Evolutionary conservation across 495 filamentous ascomycete species (phyloP), one percentile per base, ranked within the genome.

Genomic region (Penicillium subrubescens): DNA sequence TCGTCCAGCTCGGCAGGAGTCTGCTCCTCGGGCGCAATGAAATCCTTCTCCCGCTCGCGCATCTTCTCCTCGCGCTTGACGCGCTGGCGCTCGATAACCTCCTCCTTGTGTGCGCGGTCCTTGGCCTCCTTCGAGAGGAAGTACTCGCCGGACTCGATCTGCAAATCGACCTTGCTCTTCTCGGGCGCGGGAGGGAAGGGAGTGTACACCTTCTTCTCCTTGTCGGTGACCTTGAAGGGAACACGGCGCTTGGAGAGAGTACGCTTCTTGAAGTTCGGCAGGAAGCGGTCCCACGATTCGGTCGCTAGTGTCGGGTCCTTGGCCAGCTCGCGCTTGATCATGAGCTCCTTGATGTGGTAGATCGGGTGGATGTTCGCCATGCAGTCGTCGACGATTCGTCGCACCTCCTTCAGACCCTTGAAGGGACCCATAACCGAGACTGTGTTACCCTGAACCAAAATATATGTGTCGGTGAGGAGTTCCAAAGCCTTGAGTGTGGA

Each of bases 311-410:
- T 90, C 2, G 94, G 94, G 72, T 98, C 94, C 77, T 97, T 97
- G 54, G 90, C 91, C n/a, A 99, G 83, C 78, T 99, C 96, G 31
- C 94, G 90, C 81, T 97, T 97, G 81, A 99, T 97, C 95, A 98
- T 97, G 73, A 98, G 85, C 75, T 97, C 94, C 82, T 99, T 99
- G 81, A 99, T 94, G 71, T 94, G 87, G 77, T 96, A 96, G 68
- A 93, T 93, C 2, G 91, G 90, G 73, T 96, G 93, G 66, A 97
- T 88, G 74, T 99, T 99, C 37, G 87, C 87, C 96, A 99, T 98
- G 78, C 92, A 96, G 75, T 97, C 95, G 75, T 97, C 89, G 6
- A 99, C 85, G 8, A 98, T 88, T 19, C 92, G 83, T 55, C 96
- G 89, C 12, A 97, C 88, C 72, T 97, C 93, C 77, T 98, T 98